Evolutionary conservation across 192 early-diverging fungal genomes (phyloP), one percentile per base, ranked within the genome.

Genomic region (Coemansia sp.): DNA sequence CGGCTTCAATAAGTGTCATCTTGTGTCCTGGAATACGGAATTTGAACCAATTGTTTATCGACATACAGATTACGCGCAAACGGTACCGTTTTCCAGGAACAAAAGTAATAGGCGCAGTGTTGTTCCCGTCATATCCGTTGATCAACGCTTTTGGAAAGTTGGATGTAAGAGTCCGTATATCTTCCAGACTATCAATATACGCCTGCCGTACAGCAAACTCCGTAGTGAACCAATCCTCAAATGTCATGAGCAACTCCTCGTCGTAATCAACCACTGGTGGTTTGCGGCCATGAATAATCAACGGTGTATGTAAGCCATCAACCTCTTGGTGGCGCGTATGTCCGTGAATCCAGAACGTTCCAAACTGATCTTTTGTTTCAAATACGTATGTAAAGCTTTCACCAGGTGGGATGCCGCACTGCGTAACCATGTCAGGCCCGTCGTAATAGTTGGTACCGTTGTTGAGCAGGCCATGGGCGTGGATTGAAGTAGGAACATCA

Each of bases 311-410:
- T 57, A 91, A 69, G 29, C 92, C 92, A 60, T 92, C 92, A 17
- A 88, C 83, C 63, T 94, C 91, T 64, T 92, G 90, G 37, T 76
- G 84, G 25, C 51, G 56, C 45, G 56, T 70, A 70, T 93, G 91
- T 12, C 83, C 78, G 66, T 93, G 91, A 39, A 89, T 82, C 93
- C 93, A 94, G 72, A 82, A 93, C 23, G 89, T 90, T 41, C 93
- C 93, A 29, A 72, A 66, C 51, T 82, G 70, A 29, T 75, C 61
- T 27, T 84, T 71, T 23, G 87, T 65, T 4, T 70, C 58, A 56
- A 87, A 83, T 19, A 66, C 73, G 63, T 94, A 94, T 0, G 89
- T 89, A 64, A 86, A 87, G 24, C 38, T 75, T 10, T 62, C 61
- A 8, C 82, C 82, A 5, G 32, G 32, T 0, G 32, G 32, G 1